phyloP scores from a whole-genome alignment of 2,329 filamentous ascomycete species.

The Pseudogymnoascus sp. region DNA sequence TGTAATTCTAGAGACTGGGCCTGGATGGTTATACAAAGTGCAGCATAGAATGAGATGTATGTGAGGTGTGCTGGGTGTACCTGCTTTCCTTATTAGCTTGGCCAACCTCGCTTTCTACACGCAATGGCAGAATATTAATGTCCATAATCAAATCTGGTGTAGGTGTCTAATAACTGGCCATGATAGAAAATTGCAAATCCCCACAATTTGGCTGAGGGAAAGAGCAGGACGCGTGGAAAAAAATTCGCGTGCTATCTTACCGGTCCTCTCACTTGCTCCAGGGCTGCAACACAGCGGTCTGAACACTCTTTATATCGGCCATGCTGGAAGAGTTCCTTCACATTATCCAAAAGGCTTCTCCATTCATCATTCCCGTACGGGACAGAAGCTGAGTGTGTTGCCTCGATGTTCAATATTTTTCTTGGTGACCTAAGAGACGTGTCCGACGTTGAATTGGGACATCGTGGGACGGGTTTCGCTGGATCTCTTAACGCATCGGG shows the following conservation, averaged over 20 bases:
- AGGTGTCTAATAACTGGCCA: conserved; percentile 10
- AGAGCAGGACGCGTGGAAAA: not conserved
- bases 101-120: not conserved
- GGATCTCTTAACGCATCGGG: not conserved
- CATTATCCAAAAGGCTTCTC: conserved; percentile 25
- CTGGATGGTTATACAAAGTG: conserved; percentile 24
- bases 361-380: conserved; percentile 25
- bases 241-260: conserved; percentile 19
- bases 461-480: not conserved
- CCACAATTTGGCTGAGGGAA: conserved; percentile 11
- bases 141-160: not conserved
- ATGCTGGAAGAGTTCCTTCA: conserved; percentile 24
- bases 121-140: not conserved
- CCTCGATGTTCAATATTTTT: not conserved
- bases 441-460: not conserved
- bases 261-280: conserved; percentile 24
- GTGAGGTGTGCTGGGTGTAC: conserved; percentile 26
- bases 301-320: conserved; percentile 27
- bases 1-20: conserved; percentile 19
- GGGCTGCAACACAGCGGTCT: conserved; percentile 23
- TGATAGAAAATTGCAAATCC: conserved; percentile 12
- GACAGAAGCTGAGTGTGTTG: conserved; percentile 11
- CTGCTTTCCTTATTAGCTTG: conserved; percentile 6
- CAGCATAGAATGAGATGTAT: conserved; percentile 27
- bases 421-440: not conserved